phyloP scores from a whole-genome alignment of 148 eudicot genomes.

The Amaranthus cruentus region DNA sequence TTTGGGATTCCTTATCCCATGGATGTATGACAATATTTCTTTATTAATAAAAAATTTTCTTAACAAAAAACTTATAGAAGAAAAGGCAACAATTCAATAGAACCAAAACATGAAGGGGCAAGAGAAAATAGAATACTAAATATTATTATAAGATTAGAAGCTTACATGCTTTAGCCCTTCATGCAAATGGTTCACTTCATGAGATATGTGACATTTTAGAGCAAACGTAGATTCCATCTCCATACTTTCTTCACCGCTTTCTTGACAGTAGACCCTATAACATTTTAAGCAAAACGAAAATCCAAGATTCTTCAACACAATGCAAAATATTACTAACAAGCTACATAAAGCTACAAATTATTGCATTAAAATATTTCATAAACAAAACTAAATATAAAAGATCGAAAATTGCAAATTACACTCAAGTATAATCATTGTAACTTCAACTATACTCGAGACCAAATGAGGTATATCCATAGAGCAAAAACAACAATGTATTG shows the following conservation, averaged over 20 bases:
- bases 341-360: not conserved
- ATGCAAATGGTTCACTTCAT: conserved; percentile 93
- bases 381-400: not conserved
- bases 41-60: too few species aligned
- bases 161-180: conserved; percentile 94
- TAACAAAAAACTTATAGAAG: not conserved
- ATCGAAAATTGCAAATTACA: not conserved
- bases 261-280: conserved; percentile 84
- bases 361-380: not conserved
- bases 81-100: not conserved
- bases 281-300: not conserved
- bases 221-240: conserved; percentile 81
- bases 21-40: too few species aligned
- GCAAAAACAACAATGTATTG: not conserved
- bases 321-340: not conserved
- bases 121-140: not conserved
- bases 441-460: not conserved
- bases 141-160: not conserved
- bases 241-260: conserved; percentile 95
- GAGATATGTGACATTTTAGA: conserved; percentile 95
- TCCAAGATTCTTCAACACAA: conserved; percentile 1
- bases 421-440: not conserved
- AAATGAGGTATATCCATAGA: not conserved
- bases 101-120: not conserved
- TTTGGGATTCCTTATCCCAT: too few species aligned